Base-by-base conservation (phyloP, 176 grass and related monocot species). In the Echinochloa phyllopogon region DNA sequence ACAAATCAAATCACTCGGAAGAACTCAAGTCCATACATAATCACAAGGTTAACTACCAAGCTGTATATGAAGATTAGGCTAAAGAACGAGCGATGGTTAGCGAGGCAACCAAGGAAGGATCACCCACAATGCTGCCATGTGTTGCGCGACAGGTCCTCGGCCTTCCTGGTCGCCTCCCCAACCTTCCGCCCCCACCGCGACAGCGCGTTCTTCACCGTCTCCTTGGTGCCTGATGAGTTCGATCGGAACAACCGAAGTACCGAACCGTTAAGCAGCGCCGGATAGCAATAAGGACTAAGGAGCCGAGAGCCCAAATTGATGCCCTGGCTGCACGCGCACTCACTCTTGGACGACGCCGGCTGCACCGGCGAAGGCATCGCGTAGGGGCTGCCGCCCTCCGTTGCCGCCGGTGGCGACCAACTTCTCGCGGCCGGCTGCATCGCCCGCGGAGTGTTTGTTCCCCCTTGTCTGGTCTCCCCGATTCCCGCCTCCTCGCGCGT, bases 71-170 rank as follows among this genome's bases (percentile, higher is more conserved):
- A 5, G 49, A 51, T 16, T 51, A 16, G 4, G 53, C 20, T 56
- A 20, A 53, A 52, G 10, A 48, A 23, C 37, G 0, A 20, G 36
- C 25, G 62, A 45, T 36, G 3, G 13, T 50, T 8, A 8, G 13
- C 51, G 49, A 16, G 48, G 48, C 9, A 24, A 58, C n/a, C n/a
- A 8, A 0, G 17, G 21, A 8, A 0, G 17, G 21, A 43, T 2
- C 6, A 63, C 93, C 87, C 69, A 99, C 96, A 39, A 81, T 99
- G 96, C 84, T 96, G 96, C 96, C 96, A 99, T 27, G 96, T 99
- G 86, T 94, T 96, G 86, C 82, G 88, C 18, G 96, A 99, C 68
- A 99, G 70, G 52, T 94, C 96, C 89, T 99, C 96, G 6, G 96
- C 91, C 74, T 90, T 99, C 88, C 88, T 87, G 3, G 84, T 81